phyloP scores from a whole-genome alignment of 306 rosid genomes.

The Malus orientalis region DNA sequence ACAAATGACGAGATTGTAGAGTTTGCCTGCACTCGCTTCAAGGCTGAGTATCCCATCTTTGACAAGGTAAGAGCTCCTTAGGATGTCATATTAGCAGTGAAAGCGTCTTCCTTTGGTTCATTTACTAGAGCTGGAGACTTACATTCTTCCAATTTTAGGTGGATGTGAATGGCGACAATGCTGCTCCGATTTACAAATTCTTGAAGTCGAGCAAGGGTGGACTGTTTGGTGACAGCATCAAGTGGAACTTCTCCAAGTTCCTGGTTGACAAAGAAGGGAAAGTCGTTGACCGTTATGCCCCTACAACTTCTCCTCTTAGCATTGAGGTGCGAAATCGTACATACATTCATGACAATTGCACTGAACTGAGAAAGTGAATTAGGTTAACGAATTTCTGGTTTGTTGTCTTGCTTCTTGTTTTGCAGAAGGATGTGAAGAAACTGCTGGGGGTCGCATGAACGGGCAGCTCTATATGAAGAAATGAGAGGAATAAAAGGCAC shows the following conservation, averaged over 20 bases:
- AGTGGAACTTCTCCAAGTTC: conserved; percentile 96
- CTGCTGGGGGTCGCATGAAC: conserved; percentile 31
- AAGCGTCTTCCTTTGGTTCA: neutral
- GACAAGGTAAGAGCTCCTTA: conserved; percentile 55
- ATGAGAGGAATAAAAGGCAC: conserved; percentile 22
- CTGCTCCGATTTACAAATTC: conserved; percentile 74
- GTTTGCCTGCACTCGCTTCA: conserved; percentile 89
- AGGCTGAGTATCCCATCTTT: conserved; percentile 87
- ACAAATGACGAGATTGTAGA: conserved; percentile 69
- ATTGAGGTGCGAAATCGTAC: conserved; percentile 52
- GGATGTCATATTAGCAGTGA: neutral
- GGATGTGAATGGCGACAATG: conserved; percentile 69
- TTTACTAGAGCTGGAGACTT: neutral
- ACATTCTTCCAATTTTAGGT: conserved; percentile 30
- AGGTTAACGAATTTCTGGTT: neutral
- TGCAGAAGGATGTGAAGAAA: conserved; percentile 49
- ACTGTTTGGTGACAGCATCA: conserved; percentile 70
- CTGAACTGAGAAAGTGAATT: neutral
- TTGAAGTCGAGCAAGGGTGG: conserved; percentile 90
- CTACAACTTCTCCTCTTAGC: conserved; percentile 90
- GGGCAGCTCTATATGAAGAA: conserved; percentile 7
- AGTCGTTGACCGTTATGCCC: conserved; percentile 89
- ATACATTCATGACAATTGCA: neutral
- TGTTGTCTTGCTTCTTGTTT: neutral
- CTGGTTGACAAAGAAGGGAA: conserved; percentile 84